Percentiles rank a stretch among this genome's conserved stretches.
phyloP scores from a whole-genome alignment of 2,329 filamentous ascomycete genomes.

The Fusarium odoratissimum region DNA sequence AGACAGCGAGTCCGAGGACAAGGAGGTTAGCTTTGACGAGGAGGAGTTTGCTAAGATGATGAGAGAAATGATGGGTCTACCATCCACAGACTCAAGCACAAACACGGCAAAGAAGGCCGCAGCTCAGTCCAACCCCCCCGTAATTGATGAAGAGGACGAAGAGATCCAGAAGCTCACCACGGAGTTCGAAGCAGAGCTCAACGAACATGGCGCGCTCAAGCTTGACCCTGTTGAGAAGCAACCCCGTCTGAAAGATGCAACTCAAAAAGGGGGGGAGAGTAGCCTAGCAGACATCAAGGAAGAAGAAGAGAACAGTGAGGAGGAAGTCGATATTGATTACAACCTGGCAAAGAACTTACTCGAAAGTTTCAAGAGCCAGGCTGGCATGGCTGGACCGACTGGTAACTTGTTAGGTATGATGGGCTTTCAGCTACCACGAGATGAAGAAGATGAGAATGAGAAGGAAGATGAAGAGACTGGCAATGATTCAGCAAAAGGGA shows the following conservation, averaged over 20 bases:
- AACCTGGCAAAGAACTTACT: conserved; percentile 91
- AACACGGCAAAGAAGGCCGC: conserved; percentile 1
- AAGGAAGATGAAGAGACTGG: conserved; percentile 32
- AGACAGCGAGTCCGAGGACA: conserved; percentile 74
- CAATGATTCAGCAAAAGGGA: conserved; percentile 11
- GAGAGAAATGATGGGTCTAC: conserved; percentile 87
- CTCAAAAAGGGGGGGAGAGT: conserved; percentile 29
- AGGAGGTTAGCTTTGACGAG: conserved; percentile 84
- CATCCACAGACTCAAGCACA: conserved; percentile 40
- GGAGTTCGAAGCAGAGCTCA: conserved; percentile 79
- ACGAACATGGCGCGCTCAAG: conserved; percentile 73
- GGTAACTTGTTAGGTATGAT: conserved; percentile 89
- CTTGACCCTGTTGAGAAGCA: conserved; percentile 56
- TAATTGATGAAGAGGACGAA: conserved; percentile 63
- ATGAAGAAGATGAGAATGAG: conserved; percentile 70
- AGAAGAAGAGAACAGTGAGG: conserved; percentile 62
- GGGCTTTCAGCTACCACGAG: conserved; percentile 83
- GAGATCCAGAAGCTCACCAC: conserved; percentile 74
- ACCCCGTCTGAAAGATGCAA: conserved; percentile 47
- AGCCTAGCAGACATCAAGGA: conserved; percentile 50
- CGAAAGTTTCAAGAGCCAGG: conserved; percentile 92
- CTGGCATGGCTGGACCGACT: conserved; percentile 84
- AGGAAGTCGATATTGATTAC: conserved; percentile 81
- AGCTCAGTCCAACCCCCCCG: conserved; percentile 8
- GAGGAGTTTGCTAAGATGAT: conserved; percentile 88